Evolutionary conservation across 805 yeast species (phyloP).

Genomic region (Starmerella potacharoeniae): DNA sequence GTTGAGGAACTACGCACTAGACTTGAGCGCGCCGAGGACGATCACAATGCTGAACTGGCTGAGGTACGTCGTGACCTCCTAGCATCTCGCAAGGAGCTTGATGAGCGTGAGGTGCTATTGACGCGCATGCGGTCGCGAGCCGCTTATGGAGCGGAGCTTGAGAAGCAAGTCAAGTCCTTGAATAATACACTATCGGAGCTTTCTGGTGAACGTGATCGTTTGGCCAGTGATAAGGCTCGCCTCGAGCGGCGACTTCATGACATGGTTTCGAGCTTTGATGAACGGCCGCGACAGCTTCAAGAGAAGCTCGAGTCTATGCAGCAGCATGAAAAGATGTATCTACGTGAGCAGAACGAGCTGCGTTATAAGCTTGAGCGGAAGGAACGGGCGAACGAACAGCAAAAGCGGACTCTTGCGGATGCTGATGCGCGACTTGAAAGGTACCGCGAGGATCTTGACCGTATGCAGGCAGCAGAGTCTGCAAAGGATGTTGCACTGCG

Average conservation of each 20-base stretch:
- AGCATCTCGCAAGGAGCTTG: constrained; percentile 5
- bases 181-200: constrained; percentile 51
- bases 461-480: constrained; percentile 21
- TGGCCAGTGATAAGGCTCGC: constrained; percentile 40
- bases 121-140: constrained; percentile 4
- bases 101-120: constrained; percentile 10
- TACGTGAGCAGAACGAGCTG: constrained; percentile 22
- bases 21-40: constrained; percentile 10
- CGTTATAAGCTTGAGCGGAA: constrained; percentile 23
- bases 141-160: constrained; percentile 5
- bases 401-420: constrained; percentile 42
- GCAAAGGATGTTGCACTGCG: constrained; percentile 22
- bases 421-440: constrained; percentile 38
- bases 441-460: constrained; percentile 33
- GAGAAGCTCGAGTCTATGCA: constrained; percentile 31
- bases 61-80: constrained; percentile 5
- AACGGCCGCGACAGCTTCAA: constrained; percentile 21
- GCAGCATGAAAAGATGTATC: constrained; percentile 19
- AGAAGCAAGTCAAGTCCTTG: constrained; percentile 42
- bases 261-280: constrained; percentile 32
- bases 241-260: constrained; percentile 38
- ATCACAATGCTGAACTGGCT: constrained; percentile 6
- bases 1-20: constrained; percentile 8
- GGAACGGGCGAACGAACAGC: constrained; percentile 23
- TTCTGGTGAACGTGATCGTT: constrained; percentile 48